Evolutionary conservation across 768 basidiomycete genomes (phyloP).

Genomic region (Neoboletus subvelutipes): DNA sequence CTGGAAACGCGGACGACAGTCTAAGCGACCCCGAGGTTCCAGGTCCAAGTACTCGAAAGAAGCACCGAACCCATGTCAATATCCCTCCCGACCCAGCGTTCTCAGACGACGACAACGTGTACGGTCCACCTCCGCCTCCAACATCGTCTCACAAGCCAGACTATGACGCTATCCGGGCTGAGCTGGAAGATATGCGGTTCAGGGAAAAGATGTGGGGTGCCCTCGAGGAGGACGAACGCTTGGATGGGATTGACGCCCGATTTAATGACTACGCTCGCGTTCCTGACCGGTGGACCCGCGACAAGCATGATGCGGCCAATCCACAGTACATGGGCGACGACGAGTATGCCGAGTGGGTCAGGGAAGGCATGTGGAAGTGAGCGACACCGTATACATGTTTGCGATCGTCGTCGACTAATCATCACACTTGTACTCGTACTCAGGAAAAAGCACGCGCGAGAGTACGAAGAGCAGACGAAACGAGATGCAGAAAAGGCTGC

Average conservation of each 20-base stretch:
- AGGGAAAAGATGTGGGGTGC: conserved; percentile 72
- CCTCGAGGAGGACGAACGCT: conserved; percentile 67
- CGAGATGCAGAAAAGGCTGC: conserved; percentile 54
- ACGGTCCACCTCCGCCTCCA: conserved; percentile 28
- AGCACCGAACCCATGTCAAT: background rate
- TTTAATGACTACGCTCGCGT: conserved; percentile 72
- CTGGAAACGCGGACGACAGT: conserved; percentile 16
- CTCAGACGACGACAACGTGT: conserved; percentile 3
- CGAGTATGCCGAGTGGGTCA: conserved; percentile 85
- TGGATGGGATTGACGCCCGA: conserved; percentile 60
- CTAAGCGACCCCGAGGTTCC: background rate
- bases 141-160: conserved; percentile 36
- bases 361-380: conserved; percentile 82
- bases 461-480: conserved; percentile 61
- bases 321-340: conserved; percentile 72
- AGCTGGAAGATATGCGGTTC: conserved; percentile 65
- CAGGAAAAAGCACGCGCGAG: conserved; percentile 67
- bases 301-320: conserved; percentile 44
- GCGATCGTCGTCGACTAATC: conserved; percentile 2
- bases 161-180: conserved; percentile 49
- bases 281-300: conserved; percentile 61
- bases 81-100: background rate
- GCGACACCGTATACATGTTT: conserved; percentile 22
- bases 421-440: too few relatives aligned
- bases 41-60: conserved; percentile 4